Evolutionary conservation across 2,329 filamentous ascomycete genomes (phyloP).

Genomic region (Huntiella decipiens): DNA sequence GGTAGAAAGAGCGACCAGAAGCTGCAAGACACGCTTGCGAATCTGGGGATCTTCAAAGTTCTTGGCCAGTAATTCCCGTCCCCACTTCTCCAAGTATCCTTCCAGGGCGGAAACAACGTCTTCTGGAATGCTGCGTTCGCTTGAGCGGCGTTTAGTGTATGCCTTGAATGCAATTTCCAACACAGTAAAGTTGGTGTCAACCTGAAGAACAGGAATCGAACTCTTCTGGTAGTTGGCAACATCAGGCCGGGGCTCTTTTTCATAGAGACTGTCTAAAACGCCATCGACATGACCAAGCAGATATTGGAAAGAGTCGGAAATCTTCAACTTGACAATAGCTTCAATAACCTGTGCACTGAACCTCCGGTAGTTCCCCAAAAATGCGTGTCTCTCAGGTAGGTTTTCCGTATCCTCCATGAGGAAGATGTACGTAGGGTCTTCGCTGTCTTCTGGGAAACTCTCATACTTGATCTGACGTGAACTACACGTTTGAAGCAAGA

Average conservation of each 20-base stretch:
- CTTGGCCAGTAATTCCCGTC: conserved; percentile 48
- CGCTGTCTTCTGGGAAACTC: conserved; percentile 59
- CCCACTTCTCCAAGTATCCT: conserved; percentile 51
- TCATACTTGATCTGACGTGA: conserved; percentile 76
- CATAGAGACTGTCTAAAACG: conserved; percentile 57
- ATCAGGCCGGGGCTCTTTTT: conserved; percentile 46
- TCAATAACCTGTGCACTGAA: conserved; percentile 83
- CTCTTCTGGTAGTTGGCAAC: conserved; percentile 46
- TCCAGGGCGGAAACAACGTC: conserved; percentile 19
- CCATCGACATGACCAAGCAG: conserved; percentile 65
- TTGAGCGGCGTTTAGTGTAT: conserved; percentile 55
- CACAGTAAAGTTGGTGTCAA: conserved; percentile 78
- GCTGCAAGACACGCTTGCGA: conserved; percentile 59
- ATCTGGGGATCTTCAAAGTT: conserved; percentile 71
- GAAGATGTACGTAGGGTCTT: conserved; percentile 63
- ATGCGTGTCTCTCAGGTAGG: conserved; percentile 79
- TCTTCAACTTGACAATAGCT: conserved; percentile 60
- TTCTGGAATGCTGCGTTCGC: conserved; percentile 2
- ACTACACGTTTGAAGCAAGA: conserved; percentile 66
- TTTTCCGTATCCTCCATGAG: conserved; percentile 91
- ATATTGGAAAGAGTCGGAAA: conserved; percentile 70
- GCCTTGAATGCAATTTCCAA: conserved; percentile 80
- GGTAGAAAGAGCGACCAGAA: conserved; percentile 71
- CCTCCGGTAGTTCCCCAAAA: conserved; percentile 83
- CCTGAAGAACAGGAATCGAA: conserved; percentile 52